phyloP scores from a whole-genome alignment of 345 rosid species.

The Rubroshorea leprosula region DNA sequence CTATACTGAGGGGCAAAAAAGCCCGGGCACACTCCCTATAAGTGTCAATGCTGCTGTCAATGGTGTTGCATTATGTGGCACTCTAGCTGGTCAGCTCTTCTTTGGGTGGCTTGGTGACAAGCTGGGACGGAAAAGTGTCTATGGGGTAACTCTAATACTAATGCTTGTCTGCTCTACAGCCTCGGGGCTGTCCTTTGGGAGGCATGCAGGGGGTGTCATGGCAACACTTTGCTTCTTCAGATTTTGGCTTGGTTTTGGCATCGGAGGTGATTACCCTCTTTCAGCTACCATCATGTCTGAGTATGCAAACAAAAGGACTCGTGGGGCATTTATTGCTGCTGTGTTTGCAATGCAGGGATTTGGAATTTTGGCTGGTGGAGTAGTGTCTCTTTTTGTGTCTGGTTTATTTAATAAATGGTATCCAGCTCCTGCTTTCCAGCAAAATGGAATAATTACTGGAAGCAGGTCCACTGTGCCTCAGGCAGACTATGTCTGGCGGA shows the following conservation, averaged over 20 bases:
- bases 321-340: constrained; percentile 63
- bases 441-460: no score
- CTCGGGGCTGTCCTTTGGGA: constrained; percentile 63
- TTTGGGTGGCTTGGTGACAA: constrained; percentile 89
- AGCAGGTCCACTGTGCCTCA: constrained; percentile 53
- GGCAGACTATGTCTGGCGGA: constrained; percentile 67
- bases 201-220: constrained; percentile 32
- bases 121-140: constrained; percentile 60
- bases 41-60: constrained; percentile 54
- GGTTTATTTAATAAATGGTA: no score
- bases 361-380: constrained; percentile 65
- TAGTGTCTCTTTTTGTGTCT: constrained; percentile 41
- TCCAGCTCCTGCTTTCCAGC: constrained; percentile 29
- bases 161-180: constrained; percentile 55
- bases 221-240: constrained; percentile 72
- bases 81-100: constrained; percentile 71
- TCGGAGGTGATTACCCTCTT: no score
- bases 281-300: no score
- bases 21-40: constrained; percentile 60
- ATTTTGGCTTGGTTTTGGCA: no score
- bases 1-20: no score
- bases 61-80: constrained; percentile 73
- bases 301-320: no score
- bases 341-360: constrained; percentile 82
- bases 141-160: constrained; percentile 56